Percentiles rank a stretch among this genome's conserved stretches.
Evolutionary conservation across 169 alveolate species (phyloP).

Genomic region (Plasmodium vivax): DNA sequence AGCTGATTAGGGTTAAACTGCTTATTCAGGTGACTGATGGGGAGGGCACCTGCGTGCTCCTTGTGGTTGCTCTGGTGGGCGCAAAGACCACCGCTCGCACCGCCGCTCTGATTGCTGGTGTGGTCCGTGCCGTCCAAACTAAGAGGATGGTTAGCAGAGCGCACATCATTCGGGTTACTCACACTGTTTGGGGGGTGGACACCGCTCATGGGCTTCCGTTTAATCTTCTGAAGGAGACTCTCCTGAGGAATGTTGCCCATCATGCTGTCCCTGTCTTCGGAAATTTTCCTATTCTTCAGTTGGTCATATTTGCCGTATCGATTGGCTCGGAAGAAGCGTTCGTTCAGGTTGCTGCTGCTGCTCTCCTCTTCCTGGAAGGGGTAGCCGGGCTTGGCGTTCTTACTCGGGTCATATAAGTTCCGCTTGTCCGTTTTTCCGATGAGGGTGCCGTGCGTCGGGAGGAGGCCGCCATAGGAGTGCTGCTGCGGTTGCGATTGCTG

Average conservation of each 20-base stretch:
- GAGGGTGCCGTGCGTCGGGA: neutral
- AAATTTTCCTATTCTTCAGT: neutral
- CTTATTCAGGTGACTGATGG: neutral
- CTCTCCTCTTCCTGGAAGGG: neutral
- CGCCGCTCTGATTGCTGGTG: neutral
- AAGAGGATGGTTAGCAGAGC: neutral
- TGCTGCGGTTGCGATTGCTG: too few relatives aligned
- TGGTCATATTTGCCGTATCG: neutral
- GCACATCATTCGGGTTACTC: neutral
- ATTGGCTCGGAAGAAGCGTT: neutral
- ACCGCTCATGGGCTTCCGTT: neutral
- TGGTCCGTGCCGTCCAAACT: neutral
- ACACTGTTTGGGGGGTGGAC: neutral
- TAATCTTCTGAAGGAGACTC: slow-evolving; percentile 42
- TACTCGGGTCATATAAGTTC: neutral
- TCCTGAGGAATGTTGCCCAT: slow-evolving; percentile 21
- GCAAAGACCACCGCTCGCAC: neutral
- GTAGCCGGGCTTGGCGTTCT: neutral
- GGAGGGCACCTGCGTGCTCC: neutral
- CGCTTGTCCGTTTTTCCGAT: neutral
- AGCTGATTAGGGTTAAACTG: neutral
- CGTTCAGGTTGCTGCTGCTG: neutral
- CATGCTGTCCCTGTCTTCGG: neutral
- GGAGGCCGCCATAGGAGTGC: neutral
- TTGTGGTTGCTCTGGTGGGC: neutral